A percentile compares a stretch with the other conserved stretches of the same genome.
Conservation (phyloP, 345 rosid species). For the Sisymbrium irio region DNA sequence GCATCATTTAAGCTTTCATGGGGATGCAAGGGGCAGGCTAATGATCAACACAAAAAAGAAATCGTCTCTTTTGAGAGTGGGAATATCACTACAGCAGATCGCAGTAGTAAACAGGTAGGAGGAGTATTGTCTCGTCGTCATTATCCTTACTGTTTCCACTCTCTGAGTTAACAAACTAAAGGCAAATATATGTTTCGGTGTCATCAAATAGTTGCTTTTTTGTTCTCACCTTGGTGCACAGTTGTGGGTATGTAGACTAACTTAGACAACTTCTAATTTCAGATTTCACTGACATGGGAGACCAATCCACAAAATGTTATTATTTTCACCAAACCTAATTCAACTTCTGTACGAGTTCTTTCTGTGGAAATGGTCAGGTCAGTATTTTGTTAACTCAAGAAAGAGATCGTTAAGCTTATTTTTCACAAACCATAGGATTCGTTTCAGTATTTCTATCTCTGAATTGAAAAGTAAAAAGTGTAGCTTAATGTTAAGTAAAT, state of each 20-base stretch:
- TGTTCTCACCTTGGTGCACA: background rate
- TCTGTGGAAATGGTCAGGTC: conserved; percentile 92
- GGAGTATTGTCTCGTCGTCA: background rate
- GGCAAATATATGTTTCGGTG: background rate
- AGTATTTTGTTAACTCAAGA: background rate
- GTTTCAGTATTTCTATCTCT: background rate
- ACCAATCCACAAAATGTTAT: conserved; percentile 85
- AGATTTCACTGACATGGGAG: conserved; percentile 98
- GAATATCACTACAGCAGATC: conserved; percentile 81
- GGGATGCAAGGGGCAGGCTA: conserved; percentile 79
- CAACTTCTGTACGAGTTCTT: conserved; percentile 67
- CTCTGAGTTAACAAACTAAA: background rate
- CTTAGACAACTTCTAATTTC: conserved; percentile 36
- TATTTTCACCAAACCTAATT: conserved; percentile 87
- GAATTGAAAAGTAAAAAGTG: conserved; percentile 2
- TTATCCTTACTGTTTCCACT: background rate
- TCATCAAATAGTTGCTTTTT: background rate
- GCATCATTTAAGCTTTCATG: conserved; percentile 98
- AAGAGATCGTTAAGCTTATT: background rate
- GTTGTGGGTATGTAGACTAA: conserved; percentile 26
- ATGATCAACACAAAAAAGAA: conserved; percentile 92
- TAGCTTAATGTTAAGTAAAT: conserved; percentile 15
- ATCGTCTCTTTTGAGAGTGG: conserved; percentile 96
- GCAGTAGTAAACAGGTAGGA: conserved; percentile 89
- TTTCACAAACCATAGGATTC: background rate